Percentiles rank a stretch among this genome's conserved stretches.
phyloP scores from a whole-genome alignment of 2,329 filamentous ascomycete species.

The Periconia macrospinosa region DNA sequence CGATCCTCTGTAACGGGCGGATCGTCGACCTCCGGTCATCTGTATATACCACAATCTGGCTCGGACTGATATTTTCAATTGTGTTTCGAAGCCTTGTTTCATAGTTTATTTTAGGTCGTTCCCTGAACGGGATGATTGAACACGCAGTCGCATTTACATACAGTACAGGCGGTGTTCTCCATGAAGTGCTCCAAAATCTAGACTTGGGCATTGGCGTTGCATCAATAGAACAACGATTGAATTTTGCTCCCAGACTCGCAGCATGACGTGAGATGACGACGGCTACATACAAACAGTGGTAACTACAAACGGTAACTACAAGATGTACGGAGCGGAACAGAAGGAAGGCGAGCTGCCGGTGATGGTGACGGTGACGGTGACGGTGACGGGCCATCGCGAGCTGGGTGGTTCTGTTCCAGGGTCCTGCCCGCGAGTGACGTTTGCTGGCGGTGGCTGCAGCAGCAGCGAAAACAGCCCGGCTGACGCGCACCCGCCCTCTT shows the following conservation, averaged over 20 bases:
- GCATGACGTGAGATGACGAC: no score
- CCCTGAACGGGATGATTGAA: constrained; percentile 6
- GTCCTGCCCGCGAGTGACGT: constrained; percentile 11
- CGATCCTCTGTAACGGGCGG: constrained; percentile 6
- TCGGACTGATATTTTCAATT: constrained; percentile 12
- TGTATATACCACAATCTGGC: constrained; percentile 38
- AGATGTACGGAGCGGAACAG: no score
- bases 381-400: no score
- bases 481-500: constrained; percentile 10
- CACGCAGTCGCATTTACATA: constrained; percentile 13
- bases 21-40: constrained; percentile 33
- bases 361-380: no score
- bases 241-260: constrained; percentile 1
- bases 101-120: constrained; percentile 17
- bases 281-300: no score
- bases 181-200: constrained; percentile 25
- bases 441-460: constrained; percentile 20
- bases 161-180: constrained; percentile 17
- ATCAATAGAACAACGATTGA: not conserved
- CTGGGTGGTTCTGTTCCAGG: not conserved
- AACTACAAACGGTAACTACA: no score
- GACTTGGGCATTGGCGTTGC: constrained; percentile 18
- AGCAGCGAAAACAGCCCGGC: constrained; percentile 15
- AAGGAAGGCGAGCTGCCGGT: no score
- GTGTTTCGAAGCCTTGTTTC: constrained; percentile 23